These are phyloP conservation scores for Pichia manshurica DNA, from an alignment of 805 yeast genomes.

Conservation along the genomic window DNA sequence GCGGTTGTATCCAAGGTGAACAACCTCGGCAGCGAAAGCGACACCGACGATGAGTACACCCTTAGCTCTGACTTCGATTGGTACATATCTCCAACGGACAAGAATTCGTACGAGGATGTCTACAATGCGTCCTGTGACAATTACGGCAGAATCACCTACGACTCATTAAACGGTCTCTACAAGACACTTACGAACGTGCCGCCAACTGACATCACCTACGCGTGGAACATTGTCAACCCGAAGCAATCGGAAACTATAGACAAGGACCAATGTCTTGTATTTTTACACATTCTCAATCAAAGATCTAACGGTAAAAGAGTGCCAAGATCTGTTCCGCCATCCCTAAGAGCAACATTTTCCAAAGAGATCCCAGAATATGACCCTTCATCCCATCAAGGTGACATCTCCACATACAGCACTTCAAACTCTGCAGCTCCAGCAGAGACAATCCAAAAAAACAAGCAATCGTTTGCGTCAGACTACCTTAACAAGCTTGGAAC, in stretches of 20 bases:
- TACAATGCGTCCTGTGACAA: constrained; percentile 69
- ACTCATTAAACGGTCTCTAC: constrained; percentile 64
- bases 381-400: constrained; percentile 49
- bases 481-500: constrained; percentile 55
- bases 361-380: constrained; percentile 77
- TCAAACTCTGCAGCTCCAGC: constrained; percentile 13
- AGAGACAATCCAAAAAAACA: constrained; percentile 11
- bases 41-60: constrained; percentile 61
- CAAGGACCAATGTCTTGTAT: constrained; percentile 86
- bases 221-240: constrained; percentile 95
- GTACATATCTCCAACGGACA: constrained; percentile 92
- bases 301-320: constrained; percentile 72
- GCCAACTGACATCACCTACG: constrained; percentile 74
- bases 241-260: constrained; percentile 81
- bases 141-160: constrained; percentile 75
- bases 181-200: constrained; percentile 68
- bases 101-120: constrained; percentile 68
- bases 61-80: constrained; percentile 77
- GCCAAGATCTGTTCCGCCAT: constrained; percentile 92
- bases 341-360: constrained; percentile 84
- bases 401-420: constrained; percentile 19
- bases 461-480: constrained; percentile 45
- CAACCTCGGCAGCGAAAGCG: constrained; percentile 30
- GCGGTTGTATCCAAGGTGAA: constrained; percentile 41
- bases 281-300: constrained; percentile 86